Percentiles rank a stretch among this genome's conserved stretches.
Evolutionary conservation across 257 asterid genomes (phyloP).

Genomic region (Solanum ossicruentum): DNA sequence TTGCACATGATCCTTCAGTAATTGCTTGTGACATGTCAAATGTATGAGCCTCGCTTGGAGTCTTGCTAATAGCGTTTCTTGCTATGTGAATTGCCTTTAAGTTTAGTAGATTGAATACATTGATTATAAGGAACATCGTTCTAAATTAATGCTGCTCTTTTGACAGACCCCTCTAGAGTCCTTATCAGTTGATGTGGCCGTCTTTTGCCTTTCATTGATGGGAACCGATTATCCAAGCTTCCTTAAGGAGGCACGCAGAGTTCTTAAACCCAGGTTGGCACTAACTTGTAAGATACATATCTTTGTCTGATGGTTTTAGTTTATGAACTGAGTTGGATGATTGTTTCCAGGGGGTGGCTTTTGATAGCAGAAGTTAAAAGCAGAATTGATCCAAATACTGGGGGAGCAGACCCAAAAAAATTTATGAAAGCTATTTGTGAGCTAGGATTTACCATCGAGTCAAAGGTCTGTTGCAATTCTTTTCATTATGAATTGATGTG

Average conservation of each 20-base stretch:
- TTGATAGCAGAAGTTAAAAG: slow-evolving; percentile 96
- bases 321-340: background rate
- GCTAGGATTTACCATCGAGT: slow-evolving; percentile 52
- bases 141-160: background rate
- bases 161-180: slow-evolving; percentile 76
- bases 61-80: background rate
- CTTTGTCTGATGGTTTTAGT: background rate
- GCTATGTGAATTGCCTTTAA: background rate
- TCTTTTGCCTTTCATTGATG: slow-evolving; percentile 94
- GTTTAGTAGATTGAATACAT: background rate
- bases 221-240: slow-evolving; percentile 78
- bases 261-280: slow-evolving; percentile 56
- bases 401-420: slow-evolving; percentile 72
- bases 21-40: slow-evolving; percentile 92
- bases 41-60: slow-evolving; percentile 24
- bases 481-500: background rate
- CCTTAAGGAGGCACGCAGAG: slow-evolving; percentile 69
- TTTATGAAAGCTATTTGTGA: slow-evolving; percentile 59
- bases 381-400: slow-evolving; percentile 74
- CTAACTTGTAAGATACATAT: background rate
- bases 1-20: slow-evolving; percentile 70
- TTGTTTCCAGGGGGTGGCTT: slow-evolving; percentile 78
- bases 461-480: slow-evolving; percentile 38
- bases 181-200: slow-evolving; percentile 69
- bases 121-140: background rate